Evolutionary conservation across 2,329 filamentous ascomycete species (phyloP).

Genomic region (Fusarium odoratissimum): DNA sequence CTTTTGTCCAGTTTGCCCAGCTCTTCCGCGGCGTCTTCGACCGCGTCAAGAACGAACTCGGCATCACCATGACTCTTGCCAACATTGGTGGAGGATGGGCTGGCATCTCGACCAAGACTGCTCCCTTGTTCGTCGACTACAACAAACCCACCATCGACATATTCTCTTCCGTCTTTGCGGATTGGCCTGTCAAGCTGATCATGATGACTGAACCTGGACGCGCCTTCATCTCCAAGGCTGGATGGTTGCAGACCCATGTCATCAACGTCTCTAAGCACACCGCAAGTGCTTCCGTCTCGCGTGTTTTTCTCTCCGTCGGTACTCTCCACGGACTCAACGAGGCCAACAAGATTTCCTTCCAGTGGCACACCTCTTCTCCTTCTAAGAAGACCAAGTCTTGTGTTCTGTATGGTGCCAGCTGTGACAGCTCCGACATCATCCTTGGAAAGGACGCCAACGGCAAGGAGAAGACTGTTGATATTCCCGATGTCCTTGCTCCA

Average conservation of each 20-base stretch:
- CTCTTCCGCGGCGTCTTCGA: neutral
- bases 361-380: neutral
- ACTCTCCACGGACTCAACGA: neutral
- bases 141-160: neutral
- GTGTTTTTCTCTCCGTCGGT: neutral
- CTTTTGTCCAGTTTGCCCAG: neutral
- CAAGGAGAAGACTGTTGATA: neutral
- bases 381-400: neutral
- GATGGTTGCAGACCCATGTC: neutral
- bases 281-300: neutral
- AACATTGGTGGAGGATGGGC: neutral
- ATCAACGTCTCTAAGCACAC: neutral
- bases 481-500: neutral
- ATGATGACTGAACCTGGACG: neutral
- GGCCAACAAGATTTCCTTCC: neutral
- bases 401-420: neutral
- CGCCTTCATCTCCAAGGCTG: neutral
- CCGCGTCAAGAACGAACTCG: neutral
- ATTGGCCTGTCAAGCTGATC: neutral
- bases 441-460: neutral
- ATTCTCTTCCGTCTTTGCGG: neutral
- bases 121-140: neutral
- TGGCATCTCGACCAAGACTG: neutral
- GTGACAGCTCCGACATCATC: neutral
- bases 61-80: neutral